Evolutionary conservation across 306 rosid genomes (phyloP).

Genomic region (Psophocarpus tetragonolobus): DNA sequence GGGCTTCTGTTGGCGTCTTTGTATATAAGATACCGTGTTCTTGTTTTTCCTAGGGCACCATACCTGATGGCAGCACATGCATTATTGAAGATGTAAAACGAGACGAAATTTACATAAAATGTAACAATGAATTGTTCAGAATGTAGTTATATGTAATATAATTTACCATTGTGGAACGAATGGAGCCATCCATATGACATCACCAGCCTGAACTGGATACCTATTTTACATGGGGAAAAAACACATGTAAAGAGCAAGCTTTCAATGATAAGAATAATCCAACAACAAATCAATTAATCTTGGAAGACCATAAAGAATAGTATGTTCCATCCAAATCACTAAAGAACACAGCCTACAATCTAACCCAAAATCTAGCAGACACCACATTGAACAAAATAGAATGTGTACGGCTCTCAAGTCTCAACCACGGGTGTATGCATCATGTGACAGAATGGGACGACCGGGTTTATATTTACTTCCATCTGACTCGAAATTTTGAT

Average conservation of each 20-base stretch:
- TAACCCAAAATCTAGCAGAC: background rate
- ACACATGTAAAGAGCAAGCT: background rate
- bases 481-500: background rate
- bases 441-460: background rate
- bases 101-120: conserved; percentile 7
- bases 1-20: conserved; percentile 87
- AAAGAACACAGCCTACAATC: background rate
- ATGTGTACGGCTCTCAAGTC: background rate
- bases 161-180: conserved; percentile 90
- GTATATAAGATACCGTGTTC: conserved; percentile 85
- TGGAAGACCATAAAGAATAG: background rate
- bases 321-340: background rate
- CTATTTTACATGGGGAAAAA: conserved; percentile 39
- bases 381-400: background rate
- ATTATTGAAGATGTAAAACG: conserved; percentile 2
- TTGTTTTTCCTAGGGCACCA: conserved; percentile 85
- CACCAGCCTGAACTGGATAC: conserved; percentile 95
- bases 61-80: conserved; percentile 61
- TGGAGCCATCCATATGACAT: conserved; percentile 99
- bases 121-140: conserved; percentile 8
- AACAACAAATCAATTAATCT: background rate
- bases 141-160: background rate
- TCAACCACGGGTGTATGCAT: background rate
- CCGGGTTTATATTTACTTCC: background rate
- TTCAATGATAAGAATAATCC: conserved; percentile 20